Evolutionary conservation across 768 basidiomycete species (phyloP).

Genomic region (Steccherinum ochraceum): DNA sequence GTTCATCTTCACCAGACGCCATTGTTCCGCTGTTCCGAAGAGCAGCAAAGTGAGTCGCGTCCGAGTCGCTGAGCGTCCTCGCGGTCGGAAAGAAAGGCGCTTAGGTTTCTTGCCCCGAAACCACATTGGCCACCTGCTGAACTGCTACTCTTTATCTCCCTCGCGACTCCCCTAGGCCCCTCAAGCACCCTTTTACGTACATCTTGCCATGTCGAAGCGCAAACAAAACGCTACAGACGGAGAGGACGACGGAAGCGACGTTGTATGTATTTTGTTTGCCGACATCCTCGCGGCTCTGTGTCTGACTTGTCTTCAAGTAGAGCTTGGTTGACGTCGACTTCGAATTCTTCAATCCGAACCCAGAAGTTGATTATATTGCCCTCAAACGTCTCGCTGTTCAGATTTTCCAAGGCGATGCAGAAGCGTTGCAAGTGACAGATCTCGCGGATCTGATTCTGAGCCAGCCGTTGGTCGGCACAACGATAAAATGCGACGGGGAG

Average conservation of each 20-base stretch:
- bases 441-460: constrained; percentile 75
- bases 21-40: too few species aligned
- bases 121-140: too few species aligned
- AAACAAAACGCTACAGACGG: constrained; percentile 34
- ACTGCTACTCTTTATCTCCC: too few species aligned
- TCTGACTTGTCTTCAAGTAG: constrained; percentile 27
- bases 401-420: constrained; percentile 71
- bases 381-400: constrained; percentile 68
- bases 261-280: constrained; percentile 31
- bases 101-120: too few species aligned
- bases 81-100: too few species aligned
- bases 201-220: constrained; percentile 58
- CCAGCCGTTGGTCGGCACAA: constrained; percentile 76
- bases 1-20: too few species aligned
- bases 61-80: too few species aligned
- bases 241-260: constrained; percentile 35
- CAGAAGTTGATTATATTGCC: constrained; percentile 79
- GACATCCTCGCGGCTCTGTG: not conserved
- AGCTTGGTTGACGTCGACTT: constrained; percentile 82
- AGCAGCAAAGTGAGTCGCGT: too few species aligned
- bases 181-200: too few species aligned
- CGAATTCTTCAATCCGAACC: constrained; percentile 88
- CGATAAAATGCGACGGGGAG: constrained; percentile 85
- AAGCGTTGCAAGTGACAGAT: constrained; percentile 60
- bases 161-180: too few species aligned